A percentile compares a stretch with the other conserved stretches of the same genome.
phyloP scores from a whole-genome alignment of 805 yeast genomes.

The Cyberlindnera petersonii region DNA sequence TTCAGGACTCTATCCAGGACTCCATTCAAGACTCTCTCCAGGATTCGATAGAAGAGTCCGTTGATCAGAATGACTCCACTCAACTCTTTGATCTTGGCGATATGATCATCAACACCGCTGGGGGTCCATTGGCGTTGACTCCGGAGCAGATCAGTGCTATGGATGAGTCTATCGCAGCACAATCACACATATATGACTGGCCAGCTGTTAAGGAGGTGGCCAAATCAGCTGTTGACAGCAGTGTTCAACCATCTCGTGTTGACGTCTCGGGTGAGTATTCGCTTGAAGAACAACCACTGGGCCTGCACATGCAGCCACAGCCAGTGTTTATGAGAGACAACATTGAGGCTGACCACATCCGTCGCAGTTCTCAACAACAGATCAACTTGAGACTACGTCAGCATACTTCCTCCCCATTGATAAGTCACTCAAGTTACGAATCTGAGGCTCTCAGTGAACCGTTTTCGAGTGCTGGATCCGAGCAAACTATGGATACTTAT shows the following conservation, averaged over 20 bases:
- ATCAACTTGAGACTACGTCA: conserved; percentile 2
- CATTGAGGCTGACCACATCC: conserved; percentile 21
- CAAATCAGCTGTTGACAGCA: conserved; percentile 1
- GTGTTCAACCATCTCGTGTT: background rate
- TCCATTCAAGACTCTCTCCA: conserved; percentile 13
- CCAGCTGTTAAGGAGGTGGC: conserved; percentile 1
- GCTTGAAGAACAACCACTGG: conserved; percentile 10
- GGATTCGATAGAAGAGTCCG: conserved; percentile 15
- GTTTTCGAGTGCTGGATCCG: conserved; percentile 17
- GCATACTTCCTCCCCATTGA: conserved; percentile 12
- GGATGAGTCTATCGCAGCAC: conserved; percentile 17
- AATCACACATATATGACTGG: conserved; percentile 15
- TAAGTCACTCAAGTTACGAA: conserved; percentile 26
- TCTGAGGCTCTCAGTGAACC: conserved; percentile 24
- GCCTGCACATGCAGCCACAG: conserved; percentile 19
- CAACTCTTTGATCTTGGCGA: conserved; percentile 21
- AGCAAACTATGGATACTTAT: conserved; percentile 13
- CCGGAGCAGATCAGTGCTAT: conserved; percentile 4
- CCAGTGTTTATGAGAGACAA: conserved; percentile 16
- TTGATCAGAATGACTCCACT: conserved; percentile 12
- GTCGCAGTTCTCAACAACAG: conserved; percentile 5
- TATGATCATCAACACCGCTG: conserved; percentile 16
- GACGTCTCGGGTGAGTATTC: conserved; percentile 1
- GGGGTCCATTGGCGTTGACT: conserved; percentile 13
- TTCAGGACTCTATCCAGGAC: conserved; percentile 16